phyloP scores from a whole-genome alignment of 768 basidiomycete species.

The Pulveroboletus sp. region DNA sequence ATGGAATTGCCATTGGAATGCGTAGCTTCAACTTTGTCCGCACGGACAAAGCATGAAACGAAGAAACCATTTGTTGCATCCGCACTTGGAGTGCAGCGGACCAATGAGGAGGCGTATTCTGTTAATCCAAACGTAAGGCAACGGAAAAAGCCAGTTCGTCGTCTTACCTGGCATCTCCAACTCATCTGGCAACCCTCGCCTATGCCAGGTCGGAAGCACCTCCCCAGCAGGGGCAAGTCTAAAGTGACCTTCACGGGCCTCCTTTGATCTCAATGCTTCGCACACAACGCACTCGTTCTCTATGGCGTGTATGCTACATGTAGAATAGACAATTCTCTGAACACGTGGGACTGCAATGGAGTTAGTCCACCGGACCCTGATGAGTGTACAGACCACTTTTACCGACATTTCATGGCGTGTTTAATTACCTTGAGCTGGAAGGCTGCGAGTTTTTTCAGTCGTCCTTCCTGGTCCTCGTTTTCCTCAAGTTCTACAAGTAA shows the following conservation, averaged over 20 bases:
- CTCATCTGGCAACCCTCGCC: constrained; percentile 70
- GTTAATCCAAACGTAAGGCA: neutral
- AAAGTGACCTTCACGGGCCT: constrained; percentile 60
- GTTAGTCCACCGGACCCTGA: constrained; percentile 7
- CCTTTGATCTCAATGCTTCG: constrained; percentile 63
- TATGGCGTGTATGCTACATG: constrained; percentile 87
- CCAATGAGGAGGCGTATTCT: constrained; percentile 55
- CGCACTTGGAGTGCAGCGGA: constrained; percentile 74
- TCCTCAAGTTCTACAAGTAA: constrained; percentile 48
- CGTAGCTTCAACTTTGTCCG: neutral
- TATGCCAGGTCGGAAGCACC: constrained; percentile 77
- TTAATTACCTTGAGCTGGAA: constrained; percentile 91
- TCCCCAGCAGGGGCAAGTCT: constrained; percentile 57
- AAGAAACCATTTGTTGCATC: constrained; percentile 97
- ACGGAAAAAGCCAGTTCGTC: neutral
- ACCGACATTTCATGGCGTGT: constrained; percentile 90
- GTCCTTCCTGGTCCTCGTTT: constrained; percentile 53
- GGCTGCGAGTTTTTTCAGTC: constrained; percentile 75
- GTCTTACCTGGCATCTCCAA: constrained; percentile 50
- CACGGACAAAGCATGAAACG: constrained; percentile 79
- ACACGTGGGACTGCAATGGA: constrained; percentile 62
- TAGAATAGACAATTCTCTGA: constrained; percentile 88
- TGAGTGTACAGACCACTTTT: constrained; percentile 20
- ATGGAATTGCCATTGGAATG: constrained; percentile 2
- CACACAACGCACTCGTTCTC: constrained; percentile 94